Conservation (phyloP, 169 alveolate genomes). For the Eimeria acervulina region DNA sequence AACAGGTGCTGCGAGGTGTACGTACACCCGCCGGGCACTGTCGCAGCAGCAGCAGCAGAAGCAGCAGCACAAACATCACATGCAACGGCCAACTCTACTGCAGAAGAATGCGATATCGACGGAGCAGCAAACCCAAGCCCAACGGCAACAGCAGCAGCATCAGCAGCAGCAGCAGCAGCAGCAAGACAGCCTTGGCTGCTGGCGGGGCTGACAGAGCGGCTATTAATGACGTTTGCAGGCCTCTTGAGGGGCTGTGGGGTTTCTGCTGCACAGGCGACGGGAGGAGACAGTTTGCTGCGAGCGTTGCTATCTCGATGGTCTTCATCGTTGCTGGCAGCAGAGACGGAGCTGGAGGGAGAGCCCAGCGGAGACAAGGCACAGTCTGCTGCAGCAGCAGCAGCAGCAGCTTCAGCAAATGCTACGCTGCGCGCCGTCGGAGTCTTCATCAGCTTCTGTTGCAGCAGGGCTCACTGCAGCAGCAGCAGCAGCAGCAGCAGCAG, state of each 20-base stretch:
- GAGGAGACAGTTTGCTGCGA: neutral
- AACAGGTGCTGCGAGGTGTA: slow-evolving; percentile 98
- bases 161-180: neutral
- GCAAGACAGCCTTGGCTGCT: slow-evolving; percentile 10
- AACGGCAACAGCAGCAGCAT: neutral
- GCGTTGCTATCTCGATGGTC: slow-evolving; percentile 46
- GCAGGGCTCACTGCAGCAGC: neutral
- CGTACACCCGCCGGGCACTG: slow-evolving; percentile 88
- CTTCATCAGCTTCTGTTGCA: slow-evolving; percentile 21
- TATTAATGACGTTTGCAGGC: slow-evolving; percentile 30
- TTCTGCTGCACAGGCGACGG: neutral
- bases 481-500: slow-evolving; percentile 10
- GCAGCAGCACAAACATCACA: slow-evolving; percentile 23
- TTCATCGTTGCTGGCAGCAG: slow-evolving; percentile 8
- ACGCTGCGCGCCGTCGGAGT: slow-evolving; percentile 43
- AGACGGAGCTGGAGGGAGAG: neutral
- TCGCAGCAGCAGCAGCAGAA: slow-evolving; percentile 24
- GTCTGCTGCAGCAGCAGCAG: slow-evolving; percentile 1
- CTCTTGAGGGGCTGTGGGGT: slow-evolving; percentile 4
- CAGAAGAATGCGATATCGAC: neutral
- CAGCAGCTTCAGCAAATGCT: slow-evolving; percentile 7
- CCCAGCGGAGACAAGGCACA: neutral
- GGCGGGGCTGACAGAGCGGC: slow-evolving; percentile 22
- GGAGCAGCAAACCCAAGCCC: neutral
- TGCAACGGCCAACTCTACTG: neutral